These are phyloP conservation scores for Aspergillus hortae DNA, from an alignment of 2,329 filamentous ascomycete genomes.

Conservation along the genomic window DNA sequence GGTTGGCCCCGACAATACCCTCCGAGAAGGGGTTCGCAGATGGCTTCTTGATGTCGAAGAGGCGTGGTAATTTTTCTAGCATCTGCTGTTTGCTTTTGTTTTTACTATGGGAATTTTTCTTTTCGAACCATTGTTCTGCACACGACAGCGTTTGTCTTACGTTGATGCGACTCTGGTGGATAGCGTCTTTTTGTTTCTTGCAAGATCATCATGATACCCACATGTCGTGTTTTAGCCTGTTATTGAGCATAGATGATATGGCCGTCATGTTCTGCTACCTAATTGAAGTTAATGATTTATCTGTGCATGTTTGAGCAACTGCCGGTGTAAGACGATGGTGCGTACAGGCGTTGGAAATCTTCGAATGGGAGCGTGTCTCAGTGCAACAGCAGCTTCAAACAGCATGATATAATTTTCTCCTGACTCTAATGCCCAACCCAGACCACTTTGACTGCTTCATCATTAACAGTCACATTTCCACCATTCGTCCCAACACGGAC, in stretches of 20 bases:
- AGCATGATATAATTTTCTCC: background rate
- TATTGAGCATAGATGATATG: constrained; percentile 1
- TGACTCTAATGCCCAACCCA: constrained; percentile 12
- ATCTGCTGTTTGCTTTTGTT: constrained; percentile 2
- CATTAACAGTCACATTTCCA: constrained; percentile 15
- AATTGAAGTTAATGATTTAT: background rate
- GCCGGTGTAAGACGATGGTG: background rate
- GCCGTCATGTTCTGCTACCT: too few species aligned
- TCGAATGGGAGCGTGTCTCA: too few species aligned
- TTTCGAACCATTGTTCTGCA: background rate
- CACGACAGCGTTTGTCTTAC: background rate
- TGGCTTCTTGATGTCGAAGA: constrained; percentile 53
- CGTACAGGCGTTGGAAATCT: too few species aligned
- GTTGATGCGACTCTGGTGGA: background rate
- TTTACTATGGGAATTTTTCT: background rate
- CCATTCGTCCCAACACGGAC: constrained; percentile 14
- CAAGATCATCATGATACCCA: constrained; percentile 23
- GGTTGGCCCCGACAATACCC: constrained; percentile 45
- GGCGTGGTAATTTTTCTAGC: constrained; percentile 27
- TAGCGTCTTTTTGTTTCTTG: background rate
- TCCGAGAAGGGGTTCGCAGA: constrained; percentile 55
- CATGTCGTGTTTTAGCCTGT: constrained; percentile 17
- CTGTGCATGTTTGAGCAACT: background rate
- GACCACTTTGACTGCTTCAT: constrained; percentile 22
- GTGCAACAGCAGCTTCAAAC: background rate